Conservation (phyloP, 2,329 filamentous ascomycete species). For the Scytalidium lignicola region DNA sequence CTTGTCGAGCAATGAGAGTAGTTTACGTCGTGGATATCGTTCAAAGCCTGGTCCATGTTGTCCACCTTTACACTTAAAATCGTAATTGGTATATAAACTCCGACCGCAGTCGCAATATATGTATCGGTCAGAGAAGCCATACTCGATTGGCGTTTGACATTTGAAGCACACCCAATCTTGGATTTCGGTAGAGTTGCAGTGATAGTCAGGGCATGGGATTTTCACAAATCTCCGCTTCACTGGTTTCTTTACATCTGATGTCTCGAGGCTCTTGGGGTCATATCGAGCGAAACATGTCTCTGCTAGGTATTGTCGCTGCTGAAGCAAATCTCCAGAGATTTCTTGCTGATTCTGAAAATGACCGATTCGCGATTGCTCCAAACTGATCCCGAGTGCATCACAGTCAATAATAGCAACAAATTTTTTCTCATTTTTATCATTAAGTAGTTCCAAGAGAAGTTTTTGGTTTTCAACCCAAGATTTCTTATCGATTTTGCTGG, state of each 20-base stretch:
- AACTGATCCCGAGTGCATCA: conserved; percentile 11
- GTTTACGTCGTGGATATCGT: conserved; percentile 10
- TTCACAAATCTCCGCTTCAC: conserved; percentile 25
- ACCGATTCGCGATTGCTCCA: conserved; percentile 15
- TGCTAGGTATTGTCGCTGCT: conserved; percentile 14
- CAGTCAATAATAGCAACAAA: conserved; percentile 17
- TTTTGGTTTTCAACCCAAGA: conserved; percentile 16
- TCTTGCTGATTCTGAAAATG: conserved; percentile 12
- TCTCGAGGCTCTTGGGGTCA: conserved; percentile 10
- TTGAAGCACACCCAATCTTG: conserved; percentile 21
- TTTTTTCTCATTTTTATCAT: conserved; percentile 2
- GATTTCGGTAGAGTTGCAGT: conserved; percentile 15
- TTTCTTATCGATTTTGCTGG: conserved; percentile 6
- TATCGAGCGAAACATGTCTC: conserved; percentile 20
- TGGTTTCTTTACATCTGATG: conserved; percentile 17
- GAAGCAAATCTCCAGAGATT: conserved; percentile 14
- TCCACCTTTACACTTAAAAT: conserved; percentile 28
- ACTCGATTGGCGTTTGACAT: conserved; percentile 24
- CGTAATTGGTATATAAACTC: conserved; percentile 18
- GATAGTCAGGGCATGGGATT: conserved; percentile 26
- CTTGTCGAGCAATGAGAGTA: conserved; percentile 16
- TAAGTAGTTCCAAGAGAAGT: conserved; percentile 18
- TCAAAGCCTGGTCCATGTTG: conserved; percentile 21
- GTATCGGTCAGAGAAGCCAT: conserved; percentile 23
- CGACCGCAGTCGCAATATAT: conserved; percentile 36